Base-by-base conservation (phyloP, 2,329 filamentous ascomycete species). In the Phaeoacremonium minimum region DNA sequence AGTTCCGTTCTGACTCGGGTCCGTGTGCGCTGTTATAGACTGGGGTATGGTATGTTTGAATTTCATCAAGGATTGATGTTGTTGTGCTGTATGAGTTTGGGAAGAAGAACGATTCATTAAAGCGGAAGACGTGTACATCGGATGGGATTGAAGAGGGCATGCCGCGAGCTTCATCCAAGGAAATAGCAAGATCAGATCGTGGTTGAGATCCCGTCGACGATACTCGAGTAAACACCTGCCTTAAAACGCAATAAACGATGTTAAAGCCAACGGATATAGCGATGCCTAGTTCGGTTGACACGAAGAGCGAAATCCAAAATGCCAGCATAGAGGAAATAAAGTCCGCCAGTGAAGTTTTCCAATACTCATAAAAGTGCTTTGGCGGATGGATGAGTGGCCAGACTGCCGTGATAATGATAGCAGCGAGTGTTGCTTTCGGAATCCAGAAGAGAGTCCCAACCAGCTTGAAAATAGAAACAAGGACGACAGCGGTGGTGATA, bases 361-460 rank as follows among this genome's bases (percentile, higher is more conserved):
- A 84, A 58, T 78, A 83, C 12, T 66, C 63, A 54, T 80, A 80
- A 50, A 83, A 82, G 8, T 73, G 66, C 4, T 64, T 69, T 0
- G 77, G 70, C 0, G 75, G 68, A 0, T 74, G 73, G 30, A 83
- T 75, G 6, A 83, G 63, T 28, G 78, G 75, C 57, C 74, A 74
- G 1, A 83, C 77, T 6, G 79, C 79, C 41, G 74, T 77, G 45
- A 83, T 81, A 61, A 84, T 82, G 42, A 84, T 81, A 3, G 78
- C 80, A 1, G 80, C 71, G 2, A 84, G 64, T 0, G 76, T 80
- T 0, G 79, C 69, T 46, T 81, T 80, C 1, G 80, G 80, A n/a
- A 84, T 77, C 76, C 77, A 85, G 57, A 78, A 82, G 0, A 85
- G 64, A 0, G 75, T 72, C 0, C 71, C 73, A 0, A 73, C 73